Evolutionary conservation across 2,329 filamentous ascomycete genomes (phyloP).

Genomic region (Paraconiothyrium sp.): DNA sequence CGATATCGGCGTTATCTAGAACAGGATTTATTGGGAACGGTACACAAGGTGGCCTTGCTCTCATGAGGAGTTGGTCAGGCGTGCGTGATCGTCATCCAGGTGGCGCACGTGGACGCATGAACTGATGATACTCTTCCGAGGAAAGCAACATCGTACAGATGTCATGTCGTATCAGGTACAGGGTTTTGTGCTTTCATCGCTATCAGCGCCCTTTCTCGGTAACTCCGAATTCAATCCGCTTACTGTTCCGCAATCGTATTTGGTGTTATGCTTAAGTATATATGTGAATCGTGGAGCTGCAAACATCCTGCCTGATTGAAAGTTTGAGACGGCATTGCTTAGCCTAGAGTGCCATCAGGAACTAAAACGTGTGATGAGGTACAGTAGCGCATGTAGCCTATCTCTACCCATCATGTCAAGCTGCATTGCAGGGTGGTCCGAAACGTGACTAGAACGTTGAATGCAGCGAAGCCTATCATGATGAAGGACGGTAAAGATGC

Average conservation of each 20-base stretch:
- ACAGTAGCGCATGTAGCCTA: no score
- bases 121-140: conserved; percentile 6
- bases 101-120: background rate
- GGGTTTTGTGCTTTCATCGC: background rate
- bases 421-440: no score
- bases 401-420: no score
- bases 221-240: no score
- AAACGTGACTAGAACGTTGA: no score
- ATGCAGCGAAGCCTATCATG: no score
- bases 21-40: conserved; percentile 3
- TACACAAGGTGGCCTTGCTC: conserved; percentile 9
- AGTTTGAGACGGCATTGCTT: no score
- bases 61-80: conserved; percentile 8
- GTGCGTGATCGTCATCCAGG: conserved; percentile 5
- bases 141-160: background rate
- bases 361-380: no score
- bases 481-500: no score
- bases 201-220: background rate
- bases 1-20: conserved; percentile 9
- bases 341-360: background rate
- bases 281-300: no score
- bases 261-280: background rate
- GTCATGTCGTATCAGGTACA: background rate
- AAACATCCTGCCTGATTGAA: no score
- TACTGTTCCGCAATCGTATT: background rate